Conservation (phyloP, 1,139 yeast species). For the Zhuliangozyma parablackwelliae region DNA sequence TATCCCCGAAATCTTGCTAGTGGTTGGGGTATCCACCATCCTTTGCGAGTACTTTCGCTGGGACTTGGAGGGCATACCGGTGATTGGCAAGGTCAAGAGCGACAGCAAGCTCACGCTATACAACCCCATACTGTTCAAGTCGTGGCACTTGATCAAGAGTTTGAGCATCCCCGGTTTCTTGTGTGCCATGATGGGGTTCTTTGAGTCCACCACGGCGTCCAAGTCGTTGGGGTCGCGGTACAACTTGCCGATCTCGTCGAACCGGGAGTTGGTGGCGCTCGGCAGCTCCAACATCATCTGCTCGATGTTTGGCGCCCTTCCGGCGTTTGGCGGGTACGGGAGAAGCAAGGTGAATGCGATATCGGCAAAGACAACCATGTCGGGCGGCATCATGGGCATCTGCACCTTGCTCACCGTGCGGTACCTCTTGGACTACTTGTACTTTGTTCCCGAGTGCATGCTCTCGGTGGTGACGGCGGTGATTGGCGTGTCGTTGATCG, state of each 20-base stretch:
- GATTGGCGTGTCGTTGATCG: conserved; percentile 74
- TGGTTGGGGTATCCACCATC: conserved; percentile 60
- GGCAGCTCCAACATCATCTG: conserved; percentile 72
- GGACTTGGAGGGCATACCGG: conserved; percentile 55
- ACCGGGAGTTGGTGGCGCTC: conserved; percentile 74
- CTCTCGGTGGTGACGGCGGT: conserved; percentile 76
- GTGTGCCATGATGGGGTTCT: conserved; percentile 85
- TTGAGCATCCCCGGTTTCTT: conserved; percentile 60
- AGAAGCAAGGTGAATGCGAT: conserved; percentile 85
- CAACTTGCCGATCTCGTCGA: conserved; percentile 65
- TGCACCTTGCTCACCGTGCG: conserved; percentile 64
- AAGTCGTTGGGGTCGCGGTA: conserved; percentile 68
- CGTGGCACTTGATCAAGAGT: conserved; percentile 32
- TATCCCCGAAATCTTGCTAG: conserved; percentile 80
- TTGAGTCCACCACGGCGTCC: conserved; percentile 92
- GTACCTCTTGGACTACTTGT: conserved; percentile 59
- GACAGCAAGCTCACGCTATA: conserved; percentile 21
- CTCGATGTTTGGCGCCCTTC: conserved; percentile 73
- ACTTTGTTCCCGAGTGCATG: conserved; percentile 75
- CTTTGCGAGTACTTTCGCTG: conserved; percentile 54
- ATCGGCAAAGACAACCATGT: conserved; percentile 78
- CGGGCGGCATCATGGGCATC: conserved; percentile 77
- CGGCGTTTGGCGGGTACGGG: conserved; percentile 96
- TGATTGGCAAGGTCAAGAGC: conserved; percentile 62
- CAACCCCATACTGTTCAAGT: conserved; percentile 29